Percentiles rank a stretch among this genome's conserved stretches.
Evolutionary conservation across 1,284 basidiomycete genomes (phyloP).

Genomic region (Violaceomyces palustris): DNA sequence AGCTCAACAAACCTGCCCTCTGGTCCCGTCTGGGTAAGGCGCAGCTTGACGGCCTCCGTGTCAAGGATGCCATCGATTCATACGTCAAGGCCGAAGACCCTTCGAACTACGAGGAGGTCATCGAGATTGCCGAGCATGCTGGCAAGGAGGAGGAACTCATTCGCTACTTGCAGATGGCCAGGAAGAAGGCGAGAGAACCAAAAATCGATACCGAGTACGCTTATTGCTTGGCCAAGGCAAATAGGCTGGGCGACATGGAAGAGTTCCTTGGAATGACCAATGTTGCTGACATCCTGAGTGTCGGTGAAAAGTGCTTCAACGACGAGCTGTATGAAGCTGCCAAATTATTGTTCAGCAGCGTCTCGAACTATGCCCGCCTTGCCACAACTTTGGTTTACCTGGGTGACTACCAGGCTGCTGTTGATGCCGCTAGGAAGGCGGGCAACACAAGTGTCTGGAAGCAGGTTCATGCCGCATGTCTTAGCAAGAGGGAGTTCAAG

Average conservation of each 20-base stretch:
- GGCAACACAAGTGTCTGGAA: slow-evolving; percentile 99
- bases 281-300: slow-evolving; percentile 89
- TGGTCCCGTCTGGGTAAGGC: slow-evolving; percentile 98
- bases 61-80: slow-evolving; percentile 98
- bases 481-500: slow-evolving; percentile 95
- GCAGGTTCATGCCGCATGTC: slow-evolving; percentile 96
- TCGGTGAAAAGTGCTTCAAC: slow-evolving; percentile 99
- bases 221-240: slow-evolving; percentile 51
- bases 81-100: slow-evolving; percentile 99
- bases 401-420: slow-evolving; percentile 94
- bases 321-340: slow-evolving; percentile 97
- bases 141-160: slow-evolving; percentile 98
- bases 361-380: slow-evolving; percentile 96
- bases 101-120: slow-evolving; percentile 89
- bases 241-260: slow-evolving; percentile 67
- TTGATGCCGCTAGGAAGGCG: slow-evolving; percentile 96
- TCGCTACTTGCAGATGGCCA: slow-evolving; percentile 97
- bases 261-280: slow-evolving; percentile 99
- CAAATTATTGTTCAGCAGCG: slow-evolving; percentile 89
- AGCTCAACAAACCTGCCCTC: slow-evolving; percentile 92
- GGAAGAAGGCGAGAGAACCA: slow-evolving; percentile 92
- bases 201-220: slow-evolving; percentile 81
- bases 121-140: slow-evolving; percentile 90
- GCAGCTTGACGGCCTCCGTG: slow-evolving; percentile 95
- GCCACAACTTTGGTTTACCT: slow-evolving; percentile 98